Evolutionary conservation across 805 yeast genomes (phyloP), one percentile per base, ranked within the genome.

Genomic region (Isabelozyma gotoi): DNA sequence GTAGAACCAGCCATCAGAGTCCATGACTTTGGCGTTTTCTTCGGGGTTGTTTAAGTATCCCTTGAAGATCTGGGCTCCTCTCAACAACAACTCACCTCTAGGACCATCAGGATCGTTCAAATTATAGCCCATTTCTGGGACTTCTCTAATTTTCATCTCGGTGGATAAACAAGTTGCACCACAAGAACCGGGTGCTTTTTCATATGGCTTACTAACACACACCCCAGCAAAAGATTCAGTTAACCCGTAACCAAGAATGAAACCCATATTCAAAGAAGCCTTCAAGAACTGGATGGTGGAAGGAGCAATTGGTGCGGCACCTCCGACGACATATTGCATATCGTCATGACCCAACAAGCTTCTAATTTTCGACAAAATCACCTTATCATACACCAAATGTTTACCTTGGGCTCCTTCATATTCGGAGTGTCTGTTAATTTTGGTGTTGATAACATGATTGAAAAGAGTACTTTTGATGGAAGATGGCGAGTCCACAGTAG

Each of bases 61-160:
- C 10, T 55, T 42, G 57, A 83, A 81, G 35, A 82, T 64, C 54
- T 80, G 85, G 0, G 86, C 82, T 3, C 91, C 89, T 39, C 88
- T 66, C 33, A 84, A 53, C 53, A 79, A 69, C 21, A 84, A 55
- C 55, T 84, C 91, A 41, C 89, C 89, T 44, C 77, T 50, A 31
- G 67, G 67, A 5, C 46, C 46, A n/a, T 39, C 40, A 5, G 39
- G 33, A n/a, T 53, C 50, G 20, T 33, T 19, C n/a, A 40, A 38
- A 18, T 19, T 15, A 35, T 49, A 44, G 10, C 48, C 51, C 50
- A 49, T 41, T 5, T 45, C 51, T 7, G 43, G 48, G 1, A 43
- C 35, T 2, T 44, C 45, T 18, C 41, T 39, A 17, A 54, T 41
- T 39, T 43, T 49, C 21, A 50, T 36, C 36, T 57, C 62, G 15